Base-by-base conservation (phyloP, 306 rosid genomes). In the Pyrus communis region DNA sequence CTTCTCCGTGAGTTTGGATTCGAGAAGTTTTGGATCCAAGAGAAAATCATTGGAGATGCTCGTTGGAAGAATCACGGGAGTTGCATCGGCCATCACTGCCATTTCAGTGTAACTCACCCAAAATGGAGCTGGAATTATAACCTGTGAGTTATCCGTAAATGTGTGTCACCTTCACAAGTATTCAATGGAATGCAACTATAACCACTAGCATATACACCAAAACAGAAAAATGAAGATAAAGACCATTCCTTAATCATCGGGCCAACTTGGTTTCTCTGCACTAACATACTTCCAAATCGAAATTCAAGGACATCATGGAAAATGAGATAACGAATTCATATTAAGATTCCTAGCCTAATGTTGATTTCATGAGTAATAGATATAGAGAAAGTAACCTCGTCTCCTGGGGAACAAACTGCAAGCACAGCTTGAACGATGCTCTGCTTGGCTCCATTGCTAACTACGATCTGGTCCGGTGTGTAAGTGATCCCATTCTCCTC, bases 61-160 rank as follows among this genome's bases (percentile, higher is more conserved):
- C 0, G 98, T 89, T 2, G 92, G 89, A 73, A 96, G 91, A 89
- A 92, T 89, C 75, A 92, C 99, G 27, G 99, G 98, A 25, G 87
- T 88, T 66, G 98, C 99, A 75, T 96, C 98, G 45, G 99, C 97
- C 87, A 92, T 49, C 85, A 93, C 85, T 68, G 97, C 97, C 86
- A 96, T 90, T 82, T 96, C 99, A 10, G 99, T 97, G 83, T 96
- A 96, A 84, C 99, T 92, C 84, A 96, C 99, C 86, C 86, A 96
- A 80, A 79, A 96, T 80, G 99, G 99, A 76, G 93, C 99, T 9
- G 99, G 99, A 88, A 96, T 82, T 80, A 96, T 76, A 78, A 96
- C 99, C 99, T 96, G 89, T 33, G 79, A 70, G 71, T 58, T 51
- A 60, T 67, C 14, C 27, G 67, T 40, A 75, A 74, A 65, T 72